Conservation (phyloP, 2,329 filamentous ascomycete genomes). For the Ophiocordyceps robertsii region DNA sequence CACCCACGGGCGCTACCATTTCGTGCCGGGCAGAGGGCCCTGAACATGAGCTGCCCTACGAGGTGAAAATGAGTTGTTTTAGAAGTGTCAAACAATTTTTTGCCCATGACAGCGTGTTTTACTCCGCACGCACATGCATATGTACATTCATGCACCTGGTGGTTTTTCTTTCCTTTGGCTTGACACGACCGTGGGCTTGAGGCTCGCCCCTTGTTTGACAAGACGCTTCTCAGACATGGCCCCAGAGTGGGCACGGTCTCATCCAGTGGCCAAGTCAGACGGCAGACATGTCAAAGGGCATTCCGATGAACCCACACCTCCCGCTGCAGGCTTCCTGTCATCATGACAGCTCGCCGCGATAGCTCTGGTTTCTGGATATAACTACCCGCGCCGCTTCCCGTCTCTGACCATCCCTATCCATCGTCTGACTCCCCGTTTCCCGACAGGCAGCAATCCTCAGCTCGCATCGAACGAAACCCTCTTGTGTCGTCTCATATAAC, state of each 20-base stretch:
- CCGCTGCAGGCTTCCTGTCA: not conserved
- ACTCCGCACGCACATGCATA: not conserved
- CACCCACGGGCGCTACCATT: not conserved
- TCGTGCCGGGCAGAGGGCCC: not conserved
- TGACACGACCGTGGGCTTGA: not conserved
- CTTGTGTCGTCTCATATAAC: too few species aligned
- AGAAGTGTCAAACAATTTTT: not conserved
- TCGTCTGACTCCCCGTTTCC: not conserved
- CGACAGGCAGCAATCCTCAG: not conserved
- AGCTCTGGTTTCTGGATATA: not conserved
- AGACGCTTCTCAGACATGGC: slow-evolving; percentile 6
- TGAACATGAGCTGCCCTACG: not conserved
- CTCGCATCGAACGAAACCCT: too few species aligned
- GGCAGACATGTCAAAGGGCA: slow-evolving; percentile 1
- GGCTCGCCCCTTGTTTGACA: not conserved
- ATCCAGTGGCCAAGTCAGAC: not conserved
- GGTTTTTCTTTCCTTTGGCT: not conserved
- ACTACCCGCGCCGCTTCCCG: not conserved
- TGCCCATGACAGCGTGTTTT: not conserved
- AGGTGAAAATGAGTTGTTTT: not conserved
- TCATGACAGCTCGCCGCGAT: not conserved
- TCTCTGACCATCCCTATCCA: not conserved
- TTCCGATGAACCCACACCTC: not conserved
- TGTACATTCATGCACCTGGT: not conserved
- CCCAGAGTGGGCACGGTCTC: slow-evolving; percentile 8